These are phyloP conservation scores for Cyclanthera cordifolia DNA, from an alignment of 306 rosid species.

Conservation along the genomic window DNA sequence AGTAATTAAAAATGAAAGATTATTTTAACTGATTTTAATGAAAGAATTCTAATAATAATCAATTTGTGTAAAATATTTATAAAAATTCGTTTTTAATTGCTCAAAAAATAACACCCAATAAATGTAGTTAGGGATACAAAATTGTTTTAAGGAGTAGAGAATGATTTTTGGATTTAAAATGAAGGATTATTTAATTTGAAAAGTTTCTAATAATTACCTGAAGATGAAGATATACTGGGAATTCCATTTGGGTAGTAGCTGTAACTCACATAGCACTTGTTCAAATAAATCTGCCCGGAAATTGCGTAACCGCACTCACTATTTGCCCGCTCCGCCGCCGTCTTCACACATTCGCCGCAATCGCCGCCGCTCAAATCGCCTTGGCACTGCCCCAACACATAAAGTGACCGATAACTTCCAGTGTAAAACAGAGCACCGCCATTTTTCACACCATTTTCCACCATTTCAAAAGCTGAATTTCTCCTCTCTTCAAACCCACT, in stretches of 20 bases:
- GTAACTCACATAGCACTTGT: constrained; percentile 61
- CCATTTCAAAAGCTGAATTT: constrained; percentile 52
- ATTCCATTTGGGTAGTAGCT: constrained; percentile 70
- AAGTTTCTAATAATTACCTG: constrained; percentile 48
- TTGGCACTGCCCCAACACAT: constrained; percentile 83
- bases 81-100: too few species aligned
- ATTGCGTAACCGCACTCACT: constrained; percentile 40
- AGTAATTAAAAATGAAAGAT: too few species aligned
- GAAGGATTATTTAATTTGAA: too few species aligned
- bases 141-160: too few species aligned
- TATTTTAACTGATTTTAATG: too few species aligned
- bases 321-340: constrained; percentile 43
- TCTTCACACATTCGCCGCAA: constrained; percentile 56
- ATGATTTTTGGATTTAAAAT: too few species aligned
- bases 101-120: too few species aligned
- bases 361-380: constrained; percentile 48
- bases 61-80: too few species aligned
- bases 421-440: constrained; percentile 52
- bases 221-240: constrained; percentile 30
- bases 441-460: constrained; percentile 45
- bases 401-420: constrained; percentile 51
- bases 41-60: too few species aligned
- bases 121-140: too few species aligned
- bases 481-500: constrained; percentile 48
- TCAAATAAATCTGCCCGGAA: constrained; percentile 69